Base-by-base conservation (phyloP, 2,329 filamentous ascomycete genomes). In the Tolypocladium paradoxum region DNA sequence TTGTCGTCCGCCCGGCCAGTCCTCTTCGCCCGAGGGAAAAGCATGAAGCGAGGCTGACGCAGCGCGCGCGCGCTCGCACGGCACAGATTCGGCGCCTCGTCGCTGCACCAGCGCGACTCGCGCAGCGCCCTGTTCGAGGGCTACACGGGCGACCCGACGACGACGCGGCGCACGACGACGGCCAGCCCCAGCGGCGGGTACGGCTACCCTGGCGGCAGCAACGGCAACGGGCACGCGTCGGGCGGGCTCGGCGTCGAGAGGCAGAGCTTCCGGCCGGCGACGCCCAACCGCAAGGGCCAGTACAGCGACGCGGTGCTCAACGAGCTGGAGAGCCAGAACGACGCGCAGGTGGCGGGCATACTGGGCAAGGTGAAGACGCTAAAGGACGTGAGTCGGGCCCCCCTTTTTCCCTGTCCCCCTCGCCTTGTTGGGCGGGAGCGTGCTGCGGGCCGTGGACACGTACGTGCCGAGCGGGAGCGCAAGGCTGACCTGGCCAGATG, bases 251-350 rank as follows among this genome's bases (percentile, higher is more conserved):
- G 50, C 5, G 22, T 38, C 56, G 62, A 64, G 52, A 53, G 56
- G 14, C 63, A 62, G 35, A 72, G 73, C n/a, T 88, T 75, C 67
- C 75, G 86, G 51, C 70, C 81, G 34, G 87, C 85, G 60, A 90
- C 87, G 55, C 87, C 87, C 55, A 89, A 90, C 67, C 76, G 59
- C 60, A 89, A 86, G 66, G 92, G 92, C 16, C 91, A 96, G 68
- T 97, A 97, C 69, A 92, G 87, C 66, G 87, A 95, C 63, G 88
- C 91, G 22, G 90, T 96, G 48, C 79, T 99, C 51, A 90, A 89
- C 67, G 90, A 95, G 72, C 79, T 99, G 56, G 93, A 99, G 75
- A 92, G 88, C 64, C 93, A 99, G 73, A 97, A 97, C 66, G 91
- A 96, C 61, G 78, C 83, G 54, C 86, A 96, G 63, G 85, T 96